These are phyloP conservation scores for Tubosaeta sp. DNA, from an alignment of 768 basidiomycete genomes.

Conservation along the genomic window DNA sequence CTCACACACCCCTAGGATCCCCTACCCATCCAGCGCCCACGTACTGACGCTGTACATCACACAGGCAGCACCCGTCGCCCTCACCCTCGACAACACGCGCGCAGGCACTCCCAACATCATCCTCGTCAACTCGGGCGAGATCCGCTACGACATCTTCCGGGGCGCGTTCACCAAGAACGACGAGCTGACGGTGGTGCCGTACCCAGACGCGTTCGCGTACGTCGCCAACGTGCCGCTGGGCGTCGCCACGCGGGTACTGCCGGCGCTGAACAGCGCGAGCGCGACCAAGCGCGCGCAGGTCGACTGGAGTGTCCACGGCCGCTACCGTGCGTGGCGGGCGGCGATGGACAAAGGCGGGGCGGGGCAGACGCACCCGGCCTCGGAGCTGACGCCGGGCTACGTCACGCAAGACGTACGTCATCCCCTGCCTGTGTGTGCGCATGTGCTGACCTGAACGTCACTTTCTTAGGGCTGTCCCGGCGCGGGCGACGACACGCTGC, in stretches of 20 bases:
- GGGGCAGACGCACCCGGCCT: conserved; percentile 29
- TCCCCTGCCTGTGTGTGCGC: neutral
- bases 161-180: conserved; percentile 80
- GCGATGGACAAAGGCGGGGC: conserved; percentile 43
- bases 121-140: conserved; percentile 58
- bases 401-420: conserved; percentile 62
- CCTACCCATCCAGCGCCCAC: conserved; percentile 58
- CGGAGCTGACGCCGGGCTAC: conserved; percentile 64
- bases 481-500: conserved; percentile 68
- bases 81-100: conserved; percentile 61
- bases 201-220: conserved; percentile 58
- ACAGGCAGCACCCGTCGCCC: conserved; percentile 50
- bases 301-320: conserved; percentile 28
- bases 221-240: conserved; percentile 50
- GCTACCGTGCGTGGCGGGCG: conserved; percentile 54
- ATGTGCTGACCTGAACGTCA: neutral
- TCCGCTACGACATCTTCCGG: conserved; percentile 62
- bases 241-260: conserved; percentile 51
- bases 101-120: conserved; percentile 57
- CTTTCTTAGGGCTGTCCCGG: conserved; percentile 58
- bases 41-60: conserved; percentile 55
- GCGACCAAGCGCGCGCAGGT: conserved; percentile 13
- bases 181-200: conserved; percentile 72
- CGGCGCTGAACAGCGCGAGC: conserved; percentile 46
- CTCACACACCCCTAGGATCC: conserved; percentile 36